These are phyloP conservation scores for Dothidotthia symphoricarpi DNA, from an alignment of 2,329 filamentous ascomycete genomes.

Conservation along the genomic window DNA sequence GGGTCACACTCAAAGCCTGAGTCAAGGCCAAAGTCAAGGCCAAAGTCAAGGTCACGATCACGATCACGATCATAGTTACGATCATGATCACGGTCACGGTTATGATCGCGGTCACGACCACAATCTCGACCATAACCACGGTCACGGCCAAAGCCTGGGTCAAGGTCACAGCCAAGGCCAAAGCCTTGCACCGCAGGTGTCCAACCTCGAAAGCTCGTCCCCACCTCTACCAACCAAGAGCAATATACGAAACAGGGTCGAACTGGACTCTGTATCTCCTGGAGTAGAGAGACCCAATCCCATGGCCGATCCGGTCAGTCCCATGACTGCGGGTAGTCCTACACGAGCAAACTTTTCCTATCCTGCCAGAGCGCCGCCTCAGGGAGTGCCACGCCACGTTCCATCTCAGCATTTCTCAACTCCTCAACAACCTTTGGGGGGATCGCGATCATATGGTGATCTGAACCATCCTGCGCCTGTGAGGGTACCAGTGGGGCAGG, in stretches of 20 bases:
- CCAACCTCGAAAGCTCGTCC: constrained; percentile 16
- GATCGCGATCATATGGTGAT: constrained; percentile 2
- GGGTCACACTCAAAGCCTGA: no score
- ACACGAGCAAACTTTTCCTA: constrained; percentile 38
- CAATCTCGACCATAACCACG: no score
- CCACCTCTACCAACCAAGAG: constrained; percentile 38
- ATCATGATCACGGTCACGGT: no score
- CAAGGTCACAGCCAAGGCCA: constrained; percentile 4
- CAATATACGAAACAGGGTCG: constrained; percentile 38
- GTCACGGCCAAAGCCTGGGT: no score
- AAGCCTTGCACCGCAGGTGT: constrained; percentile 1
- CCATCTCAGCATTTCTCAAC: constrained; percentile 8
- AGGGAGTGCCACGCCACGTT: constrained; percentile 33
- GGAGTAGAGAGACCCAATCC: constrained; percentile 36
- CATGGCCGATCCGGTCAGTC: constrained; percentile 24
- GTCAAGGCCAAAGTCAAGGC: no score
- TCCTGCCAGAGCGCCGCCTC: constrained; percentile 32
- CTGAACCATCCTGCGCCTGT: constrained; percentile 22
- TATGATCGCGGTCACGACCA: no score
- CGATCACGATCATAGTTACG: no score
- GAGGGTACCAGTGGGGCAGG: constrained; percentile 7
- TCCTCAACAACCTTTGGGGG: constrained; percentile 7
- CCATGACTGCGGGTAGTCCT: constrained; percentile 30
- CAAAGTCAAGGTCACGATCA: no score
- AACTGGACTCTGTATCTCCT: constrained; percentile 36